Evolutionary conservation across 371 early-diverging fungal species (phyloP), one percentile per base, ranked within the genome.

Genomic region (Globomyces sp.): DNA sequence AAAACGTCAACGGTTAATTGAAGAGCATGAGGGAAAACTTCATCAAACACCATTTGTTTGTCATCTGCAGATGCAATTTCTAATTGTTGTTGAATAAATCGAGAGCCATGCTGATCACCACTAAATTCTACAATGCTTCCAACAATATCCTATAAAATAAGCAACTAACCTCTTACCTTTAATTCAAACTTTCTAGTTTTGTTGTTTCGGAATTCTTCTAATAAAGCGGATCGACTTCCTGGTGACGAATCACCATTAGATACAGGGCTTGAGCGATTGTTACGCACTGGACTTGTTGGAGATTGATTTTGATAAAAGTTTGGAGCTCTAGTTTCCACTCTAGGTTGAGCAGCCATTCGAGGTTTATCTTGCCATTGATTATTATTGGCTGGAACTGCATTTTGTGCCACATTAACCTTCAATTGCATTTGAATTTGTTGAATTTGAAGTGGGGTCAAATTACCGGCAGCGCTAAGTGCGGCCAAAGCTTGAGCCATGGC

Each of bases 1-100:
- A 99, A 99, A 1, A 99, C 97, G 76, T 99, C 99, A 0, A 95
- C 94, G 93, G 95, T 97, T 50, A 99, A 82, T 64, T 96, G 95
- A 45, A 95, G 78, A 0, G 95, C 89, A 67, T 91, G 88, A 4
- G 97, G 95, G 48, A 90, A 79, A 39, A 99, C 92, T 78, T 99
- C 96, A 39, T 93, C 89, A 83, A 99, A 99, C 10, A 99, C 97
- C 73, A 94, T 85, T 67, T 91, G 89, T 81, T 95, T 95, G 69
- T 99, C 99, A 55, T 96, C 96, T 51, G 80, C 86, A 13, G 88
- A 87, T 8, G 95, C 95, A 0, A 89, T 87, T 74, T 99, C 99
- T 4, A 99, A 83, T 72, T 94, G 96, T 73, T 98, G 99, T 80
- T 99, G 99, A 73, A 99, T 99, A 71, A 99, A 98, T 43, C 99